A percentile compares a stretch with the other conserved stretches of the same genome.
These are phyloP conservation scores for Penicillium roqueforti DNA, from an alignment of 495 filamentous ascomycete genomes.

Conservation along the genomic window DNA sequence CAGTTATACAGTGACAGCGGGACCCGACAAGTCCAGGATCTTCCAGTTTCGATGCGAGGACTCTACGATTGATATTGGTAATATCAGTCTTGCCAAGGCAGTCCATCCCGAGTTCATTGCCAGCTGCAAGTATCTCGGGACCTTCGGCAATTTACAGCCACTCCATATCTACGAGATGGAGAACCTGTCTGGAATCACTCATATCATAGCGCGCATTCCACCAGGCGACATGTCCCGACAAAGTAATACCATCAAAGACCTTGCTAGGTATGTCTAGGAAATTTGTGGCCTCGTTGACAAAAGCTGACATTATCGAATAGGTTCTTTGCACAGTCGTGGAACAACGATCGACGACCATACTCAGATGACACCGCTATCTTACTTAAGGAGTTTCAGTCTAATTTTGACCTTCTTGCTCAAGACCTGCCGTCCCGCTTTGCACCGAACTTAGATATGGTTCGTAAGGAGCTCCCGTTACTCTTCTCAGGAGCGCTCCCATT, in stretches of 20 bases:
- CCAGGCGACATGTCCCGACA: conserved; percentile 11
- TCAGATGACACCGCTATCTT: too few species aligned
- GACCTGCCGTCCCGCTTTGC: too few species aligned
- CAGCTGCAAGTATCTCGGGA: conserved; percentile 16
- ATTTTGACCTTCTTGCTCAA: too few species aligned
- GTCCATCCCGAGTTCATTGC: conserved; percentile 14
- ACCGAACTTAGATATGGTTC: too few species aligned
- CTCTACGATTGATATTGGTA: conserved; percentile 14
- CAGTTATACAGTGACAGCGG: conserved; percentile 29
- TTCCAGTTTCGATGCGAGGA: conserved; percentile 20
- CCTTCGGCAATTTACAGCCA: conserved; percentile 11
- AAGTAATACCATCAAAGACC: conserved; percentile 9
- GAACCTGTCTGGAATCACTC: conserved; percentile 13
- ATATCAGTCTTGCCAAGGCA: conserved; percentile 8
- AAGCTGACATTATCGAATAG: too few species aligned
- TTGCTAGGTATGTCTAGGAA: too few species aligned
- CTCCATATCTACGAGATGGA: conserved; percentile 21
- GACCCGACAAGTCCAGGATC: conserved; percentile 13
- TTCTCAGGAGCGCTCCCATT: conserved; percentile 31
- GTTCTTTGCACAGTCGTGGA: too few species aligned
- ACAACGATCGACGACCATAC: too few species aligned
- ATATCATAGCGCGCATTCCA: conserved; percentile 13
- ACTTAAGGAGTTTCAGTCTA: too few species aligned
- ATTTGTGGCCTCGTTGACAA: too few species aligned
- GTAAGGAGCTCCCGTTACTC: conserved; percentile 26